Conservation (phyloP, 2,329 filamentous ascomycete genomes). For the Microcyclosporella mali region DNA sequence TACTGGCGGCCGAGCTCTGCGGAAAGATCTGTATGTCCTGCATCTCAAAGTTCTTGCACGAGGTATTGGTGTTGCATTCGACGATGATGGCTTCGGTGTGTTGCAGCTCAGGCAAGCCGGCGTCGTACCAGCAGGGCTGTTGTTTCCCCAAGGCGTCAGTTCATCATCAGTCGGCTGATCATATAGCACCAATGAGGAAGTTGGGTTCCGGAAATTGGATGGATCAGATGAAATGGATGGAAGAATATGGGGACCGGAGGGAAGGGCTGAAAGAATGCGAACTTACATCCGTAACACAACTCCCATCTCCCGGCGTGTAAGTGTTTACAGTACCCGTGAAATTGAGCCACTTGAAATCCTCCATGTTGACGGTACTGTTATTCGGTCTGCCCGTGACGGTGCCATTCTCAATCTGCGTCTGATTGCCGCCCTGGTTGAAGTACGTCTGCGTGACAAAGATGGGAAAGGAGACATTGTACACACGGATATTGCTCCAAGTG, state of each 20-base stretch:
- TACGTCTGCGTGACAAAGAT: conserved; percentile 45
- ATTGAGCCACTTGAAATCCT: conserved; percentile 38
- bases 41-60: conserved; percentile 30
- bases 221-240: not conserved
- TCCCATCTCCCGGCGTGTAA: conserved; percentile 39
- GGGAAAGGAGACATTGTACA: conserved; percentile 42
- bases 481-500: conserved; percentile 39
- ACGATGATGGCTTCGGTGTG: conserved; percentile 40
- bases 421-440: conserved; percentile 35
- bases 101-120: conserved; percentile 33
- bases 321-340: conserved; percentile 41
- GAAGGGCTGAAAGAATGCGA: no score
- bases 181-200: not conserved
- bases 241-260: conserved; percentile 1
- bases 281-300: conserved; percentile 34
- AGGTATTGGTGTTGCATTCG: conserved; percentile 37
- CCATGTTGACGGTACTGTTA: conserved; percentile 38
- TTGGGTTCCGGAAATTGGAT: no score
- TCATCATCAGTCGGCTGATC: not conserved
- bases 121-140: conserved; percentile 42
- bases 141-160: not conserved
- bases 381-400: conserved; percentile 26
- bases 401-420: conserved; percentile 11
- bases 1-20: conserved; percentile 15
- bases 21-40: conserved; percentile 20